These are phyloP conservation scores for Saccharomycopsis hybrid DNA, from an alignment of 1,139 yeast species.

Conservation along the genomic window DNA sequence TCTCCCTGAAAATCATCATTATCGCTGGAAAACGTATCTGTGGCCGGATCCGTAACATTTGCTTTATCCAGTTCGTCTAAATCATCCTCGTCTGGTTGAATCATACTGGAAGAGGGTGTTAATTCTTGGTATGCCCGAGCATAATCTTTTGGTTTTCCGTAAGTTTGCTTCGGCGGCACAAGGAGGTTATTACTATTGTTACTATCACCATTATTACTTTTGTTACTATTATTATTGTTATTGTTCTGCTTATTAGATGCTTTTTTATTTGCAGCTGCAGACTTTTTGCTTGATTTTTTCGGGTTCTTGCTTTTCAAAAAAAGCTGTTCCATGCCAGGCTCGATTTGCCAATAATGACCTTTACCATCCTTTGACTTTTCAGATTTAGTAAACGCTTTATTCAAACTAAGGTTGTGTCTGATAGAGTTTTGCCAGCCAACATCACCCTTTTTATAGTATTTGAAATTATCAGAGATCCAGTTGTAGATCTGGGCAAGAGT, in stretches of 20 bases:
- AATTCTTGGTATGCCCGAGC: conserved; percentile 13
- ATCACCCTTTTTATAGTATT: conserved; percentile 76
- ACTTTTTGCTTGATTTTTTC: conserved; percentile 30
- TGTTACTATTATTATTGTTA: not conserved
- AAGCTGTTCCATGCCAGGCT: conserved; percentile 73
- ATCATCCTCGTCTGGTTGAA: conserved; percentile 16
- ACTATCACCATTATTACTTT: not conserved
- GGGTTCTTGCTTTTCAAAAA: conserved; percentile 60
- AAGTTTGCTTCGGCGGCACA: not conserved
- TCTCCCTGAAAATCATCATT: not conserved
- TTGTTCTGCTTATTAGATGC: not conserved
- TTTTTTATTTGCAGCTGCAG: conserved; percentile 17
- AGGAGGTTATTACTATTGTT: not conserved
- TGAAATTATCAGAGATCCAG: conserved; percentile 88
- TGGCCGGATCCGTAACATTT: conserved; percentile 10
- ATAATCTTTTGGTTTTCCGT: not conserved
- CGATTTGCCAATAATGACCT: conserved; percentile 95
- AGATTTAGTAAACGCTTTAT: conserved; percentile 84
- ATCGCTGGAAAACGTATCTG: conserved; percentile 9
- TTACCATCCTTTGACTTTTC: conserved; percentile 93
- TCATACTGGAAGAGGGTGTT: conserved; percentile 21
- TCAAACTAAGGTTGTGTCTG: conserved; percentile 76
- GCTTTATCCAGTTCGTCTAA: conserved; percentile 4
- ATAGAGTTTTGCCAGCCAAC: conserved; percentile 95
- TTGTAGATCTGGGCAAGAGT: conserved; percentile 86